Percentiles rank a stretch among this genome's conserved stretches.
Evolutionary conservation across 192 early-diverging fungal species (phyloP).

Genomic region (Mortierella antarctica): DNA sequence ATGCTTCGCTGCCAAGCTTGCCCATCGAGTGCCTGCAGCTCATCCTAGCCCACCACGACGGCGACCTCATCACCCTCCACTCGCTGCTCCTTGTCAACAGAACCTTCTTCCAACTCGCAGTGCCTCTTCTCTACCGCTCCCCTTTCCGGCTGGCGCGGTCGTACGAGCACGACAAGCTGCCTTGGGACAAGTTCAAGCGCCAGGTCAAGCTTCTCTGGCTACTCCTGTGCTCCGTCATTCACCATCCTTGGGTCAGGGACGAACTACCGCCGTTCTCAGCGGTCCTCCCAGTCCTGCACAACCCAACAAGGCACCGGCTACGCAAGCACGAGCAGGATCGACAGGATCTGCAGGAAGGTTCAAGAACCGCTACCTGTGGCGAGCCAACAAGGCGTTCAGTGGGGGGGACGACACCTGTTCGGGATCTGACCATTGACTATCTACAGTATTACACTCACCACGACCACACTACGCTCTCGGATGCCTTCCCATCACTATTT

Average conservation of each 20-base stretch:
- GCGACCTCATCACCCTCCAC: constrained; percentile 11
- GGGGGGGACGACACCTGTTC: background rate
- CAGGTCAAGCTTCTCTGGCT: constrained; percentile 26
- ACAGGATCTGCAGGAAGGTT: background rate
- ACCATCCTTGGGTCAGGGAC: constrained; percentile 12
- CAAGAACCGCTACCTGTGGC: background rate
- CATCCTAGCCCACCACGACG: constrained; percentile 13
- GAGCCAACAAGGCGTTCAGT: background rate
- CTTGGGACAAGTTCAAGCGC: constrained; percentile 16
- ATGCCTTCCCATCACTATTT: constrained; percentile 19
- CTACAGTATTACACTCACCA: constrained; percentile 32
- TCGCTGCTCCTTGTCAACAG: constrained; percentile 22
- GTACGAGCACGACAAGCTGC: constrained; percentile 8
- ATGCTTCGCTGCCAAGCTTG: background rate
- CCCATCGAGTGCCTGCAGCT: constrained; percentile 36
- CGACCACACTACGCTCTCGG: constrained; percentile 11
- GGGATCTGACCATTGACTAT: constrained; percentile 27
- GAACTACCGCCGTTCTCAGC: constrained; percentile 18
- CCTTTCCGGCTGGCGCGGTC: constrained; percentile 18
- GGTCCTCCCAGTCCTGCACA: constrained; percentile 3
- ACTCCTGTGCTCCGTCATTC: constrained; percentile 12
- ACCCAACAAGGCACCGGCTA: background rate
- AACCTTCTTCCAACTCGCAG: constrained; percentile 21
- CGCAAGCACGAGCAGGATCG: background rate
- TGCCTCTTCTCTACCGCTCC: constrained; percentile 20